phyloP scores from a whole-genome alignment of 2,329 filamentous ascomycete species.

The Epichloe baconii region DNA sequence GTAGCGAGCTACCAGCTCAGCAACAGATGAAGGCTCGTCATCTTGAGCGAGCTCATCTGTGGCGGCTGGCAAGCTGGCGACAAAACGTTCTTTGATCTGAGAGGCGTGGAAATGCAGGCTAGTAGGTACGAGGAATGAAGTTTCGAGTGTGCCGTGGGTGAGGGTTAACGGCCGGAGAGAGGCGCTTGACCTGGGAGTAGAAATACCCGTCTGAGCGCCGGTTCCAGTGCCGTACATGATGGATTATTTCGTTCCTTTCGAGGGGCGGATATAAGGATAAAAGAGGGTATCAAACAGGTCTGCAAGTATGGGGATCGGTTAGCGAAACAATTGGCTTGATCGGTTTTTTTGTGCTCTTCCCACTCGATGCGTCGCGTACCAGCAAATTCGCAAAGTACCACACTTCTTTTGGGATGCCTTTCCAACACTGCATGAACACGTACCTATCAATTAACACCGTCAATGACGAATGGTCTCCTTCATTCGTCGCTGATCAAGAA shows the following conservation, averaged over 20 bases:
- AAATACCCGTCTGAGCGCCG: conserved; percentile 88
- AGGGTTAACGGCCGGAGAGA: conserved; percentile 86
- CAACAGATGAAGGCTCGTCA: conserved; percentile 93
- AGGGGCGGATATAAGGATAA: background rate
- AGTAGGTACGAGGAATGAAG: conserved; percentile 90
- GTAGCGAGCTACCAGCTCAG: conserved; percentile 87
- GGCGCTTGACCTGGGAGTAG: conserved; percentile 85
- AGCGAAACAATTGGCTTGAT: background rate
- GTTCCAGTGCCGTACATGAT: conserved; percentile 78
- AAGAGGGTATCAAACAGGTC: conserved; percentile 30
- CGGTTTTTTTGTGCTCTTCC: background rate
- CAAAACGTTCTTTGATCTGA: conserved; percentile 85
- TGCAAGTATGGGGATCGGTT: conserved; percentile 1
- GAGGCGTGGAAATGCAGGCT: conserved; percentile 92
- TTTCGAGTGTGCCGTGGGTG: conserved; percentile 87
- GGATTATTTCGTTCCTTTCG: conserved; percentile 8
- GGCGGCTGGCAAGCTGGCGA: conserved; percentile 69
- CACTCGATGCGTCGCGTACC: background rate
- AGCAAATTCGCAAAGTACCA: background rate
- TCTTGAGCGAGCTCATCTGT: conserved; percentile 97
- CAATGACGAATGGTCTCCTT: conserved; percentile 10
- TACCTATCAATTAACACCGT: conserved; percentile 21
- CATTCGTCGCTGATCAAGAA: background rate
- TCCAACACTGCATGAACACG: conserved; percentile 4
- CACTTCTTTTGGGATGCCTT: background rate